phyloP scores from a whole-genome alignment of 352 stramenopile species.

The Globisporangium ultimum region DNA sequence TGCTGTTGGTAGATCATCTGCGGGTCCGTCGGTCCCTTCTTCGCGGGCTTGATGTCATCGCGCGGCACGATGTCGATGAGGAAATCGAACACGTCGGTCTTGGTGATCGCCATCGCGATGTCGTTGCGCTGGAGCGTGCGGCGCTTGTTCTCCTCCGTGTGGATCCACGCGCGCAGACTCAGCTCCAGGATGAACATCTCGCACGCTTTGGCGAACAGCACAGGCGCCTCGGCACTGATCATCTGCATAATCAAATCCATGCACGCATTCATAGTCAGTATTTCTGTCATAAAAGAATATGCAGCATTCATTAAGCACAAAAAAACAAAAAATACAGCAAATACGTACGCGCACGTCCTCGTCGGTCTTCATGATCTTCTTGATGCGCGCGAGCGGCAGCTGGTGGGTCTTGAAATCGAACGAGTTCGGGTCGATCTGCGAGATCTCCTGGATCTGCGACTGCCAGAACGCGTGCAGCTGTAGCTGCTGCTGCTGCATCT shows the following conservation, averaged over 20 bases:
- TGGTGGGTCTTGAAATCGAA: slow-evolving; percentile 90
- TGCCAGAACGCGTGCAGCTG: slow-evolving; percentile 88
- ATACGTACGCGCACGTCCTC: slow-evolving; percentile 83
- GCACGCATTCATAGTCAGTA: slow-evolving; percentile 1
- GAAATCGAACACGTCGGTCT: slow-evolving; percentile 92
- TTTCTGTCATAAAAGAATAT: background rate
- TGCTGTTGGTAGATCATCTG: slow-evolving; percentile 87
- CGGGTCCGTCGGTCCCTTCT: slow-evolving; percentile 74
- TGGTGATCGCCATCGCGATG: slow-evolving; percentile 88
- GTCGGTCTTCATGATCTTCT: slow-evolving; percentile 96
- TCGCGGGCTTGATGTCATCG: slow-evolving; percentile 85
- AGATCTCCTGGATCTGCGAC: slow-evolving; percentile 86
- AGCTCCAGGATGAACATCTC: slow-evolving; percentile 94
- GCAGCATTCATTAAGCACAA: background rate
- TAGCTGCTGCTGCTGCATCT: slow-evolving; percentile 87
- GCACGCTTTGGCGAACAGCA: slow-evolving; percentile 93
- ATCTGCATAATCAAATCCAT: slow-evolving; percentile 47
- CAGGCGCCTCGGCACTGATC: slow-evolving; percentile 91
- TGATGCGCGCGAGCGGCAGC: slow-evolving; percentile 91
- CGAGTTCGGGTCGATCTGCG: slow-evolving; percentile 77
- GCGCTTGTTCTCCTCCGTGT: slow-evolving; percentile 93
- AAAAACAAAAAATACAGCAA: background rate
- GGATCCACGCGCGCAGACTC: slow-evolving; percentile 84
- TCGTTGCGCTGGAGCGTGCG: slow-evolving; percentile 90
- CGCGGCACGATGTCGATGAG: slow-evolving; percentile 90